Conservation (phyloP, 2,329 filamentous ascomycete genomes). For the Ceratocystiopsis brevicomis region DNA sequence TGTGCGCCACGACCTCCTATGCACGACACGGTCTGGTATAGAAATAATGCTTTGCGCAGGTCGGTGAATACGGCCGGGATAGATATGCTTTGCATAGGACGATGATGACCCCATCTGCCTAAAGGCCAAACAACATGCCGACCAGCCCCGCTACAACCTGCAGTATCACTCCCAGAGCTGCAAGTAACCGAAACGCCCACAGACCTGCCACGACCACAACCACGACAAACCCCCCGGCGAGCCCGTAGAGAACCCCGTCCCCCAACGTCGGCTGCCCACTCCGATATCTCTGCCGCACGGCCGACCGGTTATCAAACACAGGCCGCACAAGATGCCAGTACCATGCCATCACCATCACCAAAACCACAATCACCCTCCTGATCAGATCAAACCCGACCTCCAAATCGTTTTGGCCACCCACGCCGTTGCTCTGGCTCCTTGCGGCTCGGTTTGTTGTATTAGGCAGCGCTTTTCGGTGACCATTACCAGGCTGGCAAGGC, state of each 20-base stretch:
- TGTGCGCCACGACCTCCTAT: too few relatives aligned
- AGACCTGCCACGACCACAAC: slow-evolving; percentile 7
- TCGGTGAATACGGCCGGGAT: too few relatives aligned
- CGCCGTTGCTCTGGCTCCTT: not conserved
- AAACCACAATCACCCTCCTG: slow-evolving; percentile 4
- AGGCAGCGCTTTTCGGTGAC: too few relatives aligned
- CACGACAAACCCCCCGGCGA: slow-evolving; percentile 14
- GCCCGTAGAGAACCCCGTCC: slow-evolving; percentile 12
- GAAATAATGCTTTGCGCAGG: too few relatives aligned
- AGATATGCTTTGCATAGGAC: too few relatives aligned
- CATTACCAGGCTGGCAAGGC: too few relatives aligned
- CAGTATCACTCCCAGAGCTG: not conserved
- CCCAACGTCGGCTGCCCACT: slow-evolving; percentile 10
- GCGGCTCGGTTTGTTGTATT: not conserved
- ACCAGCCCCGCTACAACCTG: not conserved
- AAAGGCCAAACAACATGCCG: not conserved
- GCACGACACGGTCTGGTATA: too few relatives aligned
- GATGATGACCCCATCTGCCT: too few relatives aligned
- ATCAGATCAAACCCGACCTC: not conserved
- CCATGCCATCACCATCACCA: slow-evolving; percentile 5
- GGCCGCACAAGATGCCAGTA: slow-evolving; percentile 21
- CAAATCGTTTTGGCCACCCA: not conserved
- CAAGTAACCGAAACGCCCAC: slow-evolving; percentile 11
- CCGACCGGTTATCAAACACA: slow-evolving; percentile 20
- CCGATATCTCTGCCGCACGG: slow-evolving; percentile 15